Evolutionary conservation across 805 yeast genomes (phyloP).

Genomic region (Ogataea paradorogensis): DNA sequence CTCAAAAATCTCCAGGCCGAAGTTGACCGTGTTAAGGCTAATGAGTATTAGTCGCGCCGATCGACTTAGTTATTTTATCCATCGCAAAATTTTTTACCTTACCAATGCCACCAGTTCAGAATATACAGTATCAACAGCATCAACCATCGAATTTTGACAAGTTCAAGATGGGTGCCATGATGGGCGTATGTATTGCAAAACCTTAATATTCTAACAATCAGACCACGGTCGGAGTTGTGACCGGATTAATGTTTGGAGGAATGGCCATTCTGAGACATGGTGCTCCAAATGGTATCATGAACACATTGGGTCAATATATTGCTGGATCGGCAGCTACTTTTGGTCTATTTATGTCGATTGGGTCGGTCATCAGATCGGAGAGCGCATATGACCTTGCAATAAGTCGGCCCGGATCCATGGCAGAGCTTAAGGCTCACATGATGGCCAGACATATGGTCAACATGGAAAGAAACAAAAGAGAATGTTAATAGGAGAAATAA

Average conservation of each 20-base stretch:
- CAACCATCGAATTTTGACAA: constrained; percentile 90
- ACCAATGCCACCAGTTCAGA: constrained; percentile 65
- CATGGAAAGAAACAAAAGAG: constrained; percentile 28
- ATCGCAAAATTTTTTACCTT: constrained; percentile 5
- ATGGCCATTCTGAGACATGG: constrained; percentile 88
- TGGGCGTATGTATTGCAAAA: constrained; percentile 61
- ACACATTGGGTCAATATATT: constrained; percentile 95
- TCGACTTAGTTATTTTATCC: constrained; percentile 3
- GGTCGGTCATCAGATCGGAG: constrained; percentile 87
- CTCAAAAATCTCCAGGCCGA: constrained; percentile 66
- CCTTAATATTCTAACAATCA: constrained; percentile 22
- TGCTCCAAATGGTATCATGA: constrained; percentile 96
- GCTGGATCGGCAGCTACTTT: constrained; percentile 96
- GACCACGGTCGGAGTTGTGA: constrained; percentile 85
- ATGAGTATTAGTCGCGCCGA: constrained; percentile 14
- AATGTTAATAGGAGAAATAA: constrained; percentile 1
- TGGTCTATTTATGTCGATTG: constrained; percentile 94
- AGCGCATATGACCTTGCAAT: constrained; percentile 27
- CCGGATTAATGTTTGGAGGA: constrained; percentile 93
- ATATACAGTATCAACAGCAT: constrained; percentile 52
- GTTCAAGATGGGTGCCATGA: constrained; percentile 96
- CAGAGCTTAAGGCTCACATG: constrained; percentile 40
- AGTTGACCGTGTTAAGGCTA: constrained; percentile 51
- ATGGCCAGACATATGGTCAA: constrained; percentile 40
- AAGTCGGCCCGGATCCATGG: constrained; percentile 30